A percentile compares a stretch with the other conserved stretches of the same genome.
These are phyloP conservation scores for Allantophomopsis cytisporea DNA, from an alignment of 2,329 filamentous ascomycete species.

Conservation along the genomic window DNA sequence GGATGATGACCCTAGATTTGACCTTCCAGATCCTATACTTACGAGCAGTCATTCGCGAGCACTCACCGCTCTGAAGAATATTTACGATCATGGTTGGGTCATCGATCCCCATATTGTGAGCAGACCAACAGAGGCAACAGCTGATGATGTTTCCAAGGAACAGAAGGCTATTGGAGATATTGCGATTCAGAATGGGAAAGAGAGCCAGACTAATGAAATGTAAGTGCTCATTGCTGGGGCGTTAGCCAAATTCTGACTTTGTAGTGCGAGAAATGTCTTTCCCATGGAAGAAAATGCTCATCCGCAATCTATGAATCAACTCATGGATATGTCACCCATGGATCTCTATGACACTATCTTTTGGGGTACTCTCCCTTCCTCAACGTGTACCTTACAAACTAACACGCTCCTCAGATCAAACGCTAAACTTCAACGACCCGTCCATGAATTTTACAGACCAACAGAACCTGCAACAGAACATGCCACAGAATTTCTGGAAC, in stretches of 20 bases:
- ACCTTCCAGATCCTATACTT: conserved; percentile 46
- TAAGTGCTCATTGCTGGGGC: no score
- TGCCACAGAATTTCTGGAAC: no score
- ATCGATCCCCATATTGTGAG: conserved; percentile 21
- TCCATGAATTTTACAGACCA: no score
- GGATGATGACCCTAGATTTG: conserved; percentile 1
- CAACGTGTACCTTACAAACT: no score
- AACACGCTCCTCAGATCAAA: no score
- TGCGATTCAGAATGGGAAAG: not conserved
- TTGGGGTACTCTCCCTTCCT: not conserved
- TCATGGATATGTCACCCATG: not conserved
- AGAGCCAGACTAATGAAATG: not conserved
- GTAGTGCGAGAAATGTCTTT: not conserved
- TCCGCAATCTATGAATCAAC: not conserved
- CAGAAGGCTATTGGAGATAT: not conserved
- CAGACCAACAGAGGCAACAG: not conserved
- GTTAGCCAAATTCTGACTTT: not conserved
- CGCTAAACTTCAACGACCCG: no score
- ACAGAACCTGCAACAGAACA: no score
- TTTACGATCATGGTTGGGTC: conserved; percentile 46
- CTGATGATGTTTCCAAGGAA: not conserved
- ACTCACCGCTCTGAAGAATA: conserved; percentile 42
- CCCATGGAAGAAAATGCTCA: not conserved
- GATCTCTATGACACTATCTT: not conserved
- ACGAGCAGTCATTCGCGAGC: conserved; percentile 44